phyloP scores from a whole-genome alignment of 140 eudicot species.

The Erigeron philadelphicus region DNA sequence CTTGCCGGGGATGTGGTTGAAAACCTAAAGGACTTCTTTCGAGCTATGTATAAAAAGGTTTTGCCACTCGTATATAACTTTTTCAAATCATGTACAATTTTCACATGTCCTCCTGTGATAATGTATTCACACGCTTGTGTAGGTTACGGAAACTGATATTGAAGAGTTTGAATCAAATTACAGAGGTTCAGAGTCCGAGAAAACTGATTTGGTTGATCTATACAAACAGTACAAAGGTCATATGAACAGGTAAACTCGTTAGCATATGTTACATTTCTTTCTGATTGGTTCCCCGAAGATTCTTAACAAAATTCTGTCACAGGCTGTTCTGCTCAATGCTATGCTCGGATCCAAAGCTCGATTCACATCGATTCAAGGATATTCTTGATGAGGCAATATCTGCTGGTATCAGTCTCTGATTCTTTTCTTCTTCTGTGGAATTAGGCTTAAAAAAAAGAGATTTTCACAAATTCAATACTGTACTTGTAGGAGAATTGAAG shows the following conservation, averaged over 20 bases:
- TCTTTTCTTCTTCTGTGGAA: not conserved
- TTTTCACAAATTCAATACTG: not conserved
- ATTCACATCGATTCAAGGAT: slow-evolving; percentile 94
- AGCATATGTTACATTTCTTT: not conserved
- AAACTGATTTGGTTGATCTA: slow-evolving; percentile 72
- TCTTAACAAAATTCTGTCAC: not conserved
- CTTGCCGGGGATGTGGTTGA: slow-evolving; percentile 85
- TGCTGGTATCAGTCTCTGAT: slow-evolving; percentile 43
- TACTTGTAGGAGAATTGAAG: slow-evolving; percentile 52
- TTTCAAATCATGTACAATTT: not conserved
- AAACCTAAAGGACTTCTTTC: slow-evolving; percentile 68
- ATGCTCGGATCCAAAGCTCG: slow-evolving; percentile 81
- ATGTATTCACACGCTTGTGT: slow-evolving; percentile 9
- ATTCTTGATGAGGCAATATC: slow-evolving; percentile 77
- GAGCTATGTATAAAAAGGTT: slow-evolving; percentile 79
- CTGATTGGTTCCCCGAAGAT: not conserved
- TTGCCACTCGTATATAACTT: not conserved
- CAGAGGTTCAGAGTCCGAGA: slow-evolving; percentile 88
- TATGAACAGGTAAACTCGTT: slow-evolving; percentile 60
- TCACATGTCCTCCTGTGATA: not conserved
- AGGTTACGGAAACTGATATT: slow-evolving; percentile 90
- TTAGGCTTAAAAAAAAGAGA: not conserved
- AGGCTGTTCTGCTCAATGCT: slow-evolving; percentile 95
- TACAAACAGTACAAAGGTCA: slow-evolving; percentile 81
- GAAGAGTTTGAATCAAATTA: slow-evolving; percentile 88